phyloP scores from a whole-genome alignment of 768 basidiomycete species.

The Russula brevipes region DNA sequence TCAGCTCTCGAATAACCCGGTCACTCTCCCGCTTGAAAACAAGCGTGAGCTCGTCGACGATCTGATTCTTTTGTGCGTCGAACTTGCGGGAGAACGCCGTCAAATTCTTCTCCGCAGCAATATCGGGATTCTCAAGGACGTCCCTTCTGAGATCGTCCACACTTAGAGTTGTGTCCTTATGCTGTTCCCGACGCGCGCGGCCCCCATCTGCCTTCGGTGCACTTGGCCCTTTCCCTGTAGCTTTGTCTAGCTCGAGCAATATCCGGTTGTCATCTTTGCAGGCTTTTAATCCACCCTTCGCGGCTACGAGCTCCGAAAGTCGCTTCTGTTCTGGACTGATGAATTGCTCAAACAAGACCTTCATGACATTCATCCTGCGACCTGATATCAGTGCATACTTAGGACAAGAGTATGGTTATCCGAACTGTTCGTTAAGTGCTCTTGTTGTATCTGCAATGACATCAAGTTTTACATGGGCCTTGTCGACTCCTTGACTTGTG shows the following conservation, averaged over 20 bases:
- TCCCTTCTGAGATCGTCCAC: conserved; percentile 22
- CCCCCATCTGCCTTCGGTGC: background rate
- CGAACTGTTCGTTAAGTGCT: conserved; percentile 25
- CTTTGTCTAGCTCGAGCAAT: conserved; percentile 25
- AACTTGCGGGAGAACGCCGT: conserved; percentile 27
- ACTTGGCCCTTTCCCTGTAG: conserved; percentile 8
- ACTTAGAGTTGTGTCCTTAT: background rate
- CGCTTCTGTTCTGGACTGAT: conserved; percentile 21
- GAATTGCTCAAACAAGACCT: conserved; percentile 19
- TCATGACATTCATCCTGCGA: conserved; percentile 22
- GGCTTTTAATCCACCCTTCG: conserved; percentile 27
- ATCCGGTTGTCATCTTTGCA: conserved; percentile 24
- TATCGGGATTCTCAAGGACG: conserved; percentile 25
- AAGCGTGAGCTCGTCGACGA: conserved; percentile 16
- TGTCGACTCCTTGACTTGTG: conserved; percentile 23
- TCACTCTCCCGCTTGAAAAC: conserved; percentile 6
- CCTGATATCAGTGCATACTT: background rate
- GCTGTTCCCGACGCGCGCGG: background rate
- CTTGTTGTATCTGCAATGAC: conserved; percentile 3
- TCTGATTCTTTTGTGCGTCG: conserved; percentile 21
- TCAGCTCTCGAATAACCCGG: conserved; percentile 22
- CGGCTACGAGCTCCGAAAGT: conserved; percentile 12
- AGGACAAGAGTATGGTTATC: background rate
- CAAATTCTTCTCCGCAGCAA: conserved; percentile 25
- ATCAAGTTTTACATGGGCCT: conserved; percentile 19